These are phyloP conservation scores for Neurospora terricola DNA, from an alignment of 495 filamentous ascomycete species.

Conservation along the genomic window DNA sequence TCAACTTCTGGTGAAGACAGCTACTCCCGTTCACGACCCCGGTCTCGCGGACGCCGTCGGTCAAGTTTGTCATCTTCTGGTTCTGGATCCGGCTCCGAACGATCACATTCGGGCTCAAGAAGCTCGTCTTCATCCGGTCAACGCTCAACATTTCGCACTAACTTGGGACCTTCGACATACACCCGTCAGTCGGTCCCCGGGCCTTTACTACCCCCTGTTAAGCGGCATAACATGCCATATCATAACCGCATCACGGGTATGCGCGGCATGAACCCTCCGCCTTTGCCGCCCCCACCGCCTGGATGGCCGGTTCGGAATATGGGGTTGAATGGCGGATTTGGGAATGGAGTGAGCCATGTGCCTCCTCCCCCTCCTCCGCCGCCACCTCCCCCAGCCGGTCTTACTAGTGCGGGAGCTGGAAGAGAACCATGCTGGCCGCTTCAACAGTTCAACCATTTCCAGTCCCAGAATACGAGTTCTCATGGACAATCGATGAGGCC, in stretches of 20 bases:
- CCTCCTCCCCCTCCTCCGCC: conserved; percentile 1
- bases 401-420: background rate
- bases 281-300: background rate
- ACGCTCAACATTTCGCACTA: background rate
- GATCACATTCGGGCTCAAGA: background rate
- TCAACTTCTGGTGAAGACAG: conserved; percentile 6
- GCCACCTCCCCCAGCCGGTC: background rate
- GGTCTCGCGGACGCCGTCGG: conserved; percentile 7
- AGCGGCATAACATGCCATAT: background rate
- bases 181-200: background rate
- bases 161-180: background rate
- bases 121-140: background rate
- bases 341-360: background rate
- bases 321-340: background rate
- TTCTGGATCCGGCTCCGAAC: background rate
- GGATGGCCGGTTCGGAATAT: background rate
- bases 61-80: conserved; percentile 5
- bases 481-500: background rate
- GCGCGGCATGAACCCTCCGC: background rate
- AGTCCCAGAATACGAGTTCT: background rate
- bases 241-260: background rate
- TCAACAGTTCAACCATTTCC: background rate
- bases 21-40: conserved; percentile 22
- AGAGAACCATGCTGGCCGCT: background rate
- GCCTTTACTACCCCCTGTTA: background rate